Percentiles rank a stretch among this genome's conserved stretches.
Conservation (phyloP, 2,329 filamentous ascomycete species). For the Sporothrix dimorphospora region DNA sequence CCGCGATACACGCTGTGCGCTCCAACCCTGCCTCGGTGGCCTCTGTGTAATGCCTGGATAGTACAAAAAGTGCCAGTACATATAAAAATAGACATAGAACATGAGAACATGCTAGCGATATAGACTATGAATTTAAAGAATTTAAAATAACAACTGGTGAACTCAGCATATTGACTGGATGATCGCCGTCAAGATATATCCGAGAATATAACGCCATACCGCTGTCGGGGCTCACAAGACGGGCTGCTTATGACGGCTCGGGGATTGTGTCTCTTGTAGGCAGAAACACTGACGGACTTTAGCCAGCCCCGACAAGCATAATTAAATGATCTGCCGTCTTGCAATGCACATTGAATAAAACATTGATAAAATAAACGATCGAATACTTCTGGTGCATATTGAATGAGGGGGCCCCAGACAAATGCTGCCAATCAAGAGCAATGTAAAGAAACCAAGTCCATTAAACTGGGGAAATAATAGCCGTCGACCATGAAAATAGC, state of each 20-base stretch:
- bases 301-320: not conserved
- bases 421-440: not conserved
- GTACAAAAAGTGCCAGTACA: not conserved
- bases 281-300: not conserved
- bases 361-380: not conserved
- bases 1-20: slow-evolving; percentile 77
- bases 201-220: not conserved
- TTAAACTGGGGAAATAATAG: not conserved
- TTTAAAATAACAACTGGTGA: too few species aligned
- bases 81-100: slow-evolving; percentile 19
- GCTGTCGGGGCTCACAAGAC: not conserved
- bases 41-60: not conserved
- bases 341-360: not conserved
- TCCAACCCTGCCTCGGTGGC: not conserved
- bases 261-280: slow-evolving; percentile 3
- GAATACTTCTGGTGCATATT: not conserved
- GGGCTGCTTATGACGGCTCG: not conserved
- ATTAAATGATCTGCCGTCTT: not conserved
- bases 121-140: not conserved
- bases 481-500: not conserved
- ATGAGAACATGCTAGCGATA: not conserved
- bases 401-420: not conserved
- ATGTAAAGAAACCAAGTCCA: not conserved
- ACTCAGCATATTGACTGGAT: not conserved
- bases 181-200: not conserved